Evolutionary conservation across 2,329 filamentous ascomycete genomes (phyloP).

Genomic region (Xenoacremonium recifei): DNA sequence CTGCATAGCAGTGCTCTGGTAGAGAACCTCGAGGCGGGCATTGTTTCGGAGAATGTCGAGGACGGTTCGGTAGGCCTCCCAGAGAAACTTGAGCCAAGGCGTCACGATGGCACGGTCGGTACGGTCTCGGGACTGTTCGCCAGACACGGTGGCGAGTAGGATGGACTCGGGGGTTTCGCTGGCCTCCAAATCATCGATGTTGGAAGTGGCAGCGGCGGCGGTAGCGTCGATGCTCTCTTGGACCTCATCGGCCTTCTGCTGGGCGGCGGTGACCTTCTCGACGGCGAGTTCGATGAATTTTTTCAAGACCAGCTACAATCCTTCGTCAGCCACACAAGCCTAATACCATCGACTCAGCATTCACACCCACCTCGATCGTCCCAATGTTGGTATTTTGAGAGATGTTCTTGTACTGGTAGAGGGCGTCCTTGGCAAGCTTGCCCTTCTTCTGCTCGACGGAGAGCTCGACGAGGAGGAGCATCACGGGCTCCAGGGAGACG

Average conservation of each 20-base stretch:
- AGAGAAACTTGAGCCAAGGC: constrained; percentile 98
- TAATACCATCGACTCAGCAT: constrained; percentile 3
- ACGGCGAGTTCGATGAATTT: constrained; percentile 97
- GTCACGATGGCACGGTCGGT: constrained; percentile 98
- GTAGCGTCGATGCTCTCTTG: constrained; percentile 82
- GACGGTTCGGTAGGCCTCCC: constrained; percentile 98
- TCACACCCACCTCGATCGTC: constrained; percentile 78
- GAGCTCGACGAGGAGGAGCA: constrained; percentile 95
- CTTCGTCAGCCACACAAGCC: constrained; percentile 17
- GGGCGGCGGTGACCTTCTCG: constrained; percentile 91
- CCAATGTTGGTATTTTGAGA: constrained; percentile 98
- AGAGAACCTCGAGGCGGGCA: constrained; percentile 93
- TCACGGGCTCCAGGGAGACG: constrained; percentile 92
- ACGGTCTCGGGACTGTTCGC: constrained; percentile 94
- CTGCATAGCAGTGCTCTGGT: constrained; percentile 96
- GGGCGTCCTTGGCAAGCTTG: constrained; percentile 95
- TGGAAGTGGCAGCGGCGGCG: constrained; percentile 52
- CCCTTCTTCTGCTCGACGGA: constrained; percentile 97
- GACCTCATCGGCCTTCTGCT: constrained; percentile 93
- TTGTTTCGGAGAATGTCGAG: constrained; percentile 99
- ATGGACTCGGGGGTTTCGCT: constrained; percentile 98
- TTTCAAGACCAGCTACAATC: constrained; percentile 76
- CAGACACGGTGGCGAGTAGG: constrained; percentile 93
- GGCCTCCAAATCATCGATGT: constrained; percentile 92
- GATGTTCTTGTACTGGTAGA: constrained; percentile 99